Evolutionary conservation across 2,329 filamentous ascomycete species (phyloP).

Genomic region (Diaporthe ampelina): DNA sequence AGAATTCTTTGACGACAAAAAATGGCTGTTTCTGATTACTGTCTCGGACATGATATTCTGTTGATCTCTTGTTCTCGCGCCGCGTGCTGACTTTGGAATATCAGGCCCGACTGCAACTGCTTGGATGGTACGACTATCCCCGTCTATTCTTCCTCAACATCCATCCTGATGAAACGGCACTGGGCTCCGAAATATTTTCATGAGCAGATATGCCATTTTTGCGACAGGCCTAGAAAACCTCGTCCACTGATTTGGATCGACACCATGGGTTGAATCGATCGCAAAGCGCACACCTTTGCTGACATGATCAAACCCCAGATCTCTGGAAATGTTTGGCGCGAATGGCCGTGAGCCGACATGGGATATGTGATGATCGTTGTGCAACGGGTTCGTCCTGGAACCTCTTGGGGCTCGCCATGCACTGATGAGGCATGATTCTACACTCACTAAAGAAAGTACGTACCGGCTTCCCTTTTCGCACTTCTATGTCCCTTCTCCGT

Average conservation of each 20-base stretch:
- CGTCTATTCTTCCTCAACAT: conserved; percentile 34
- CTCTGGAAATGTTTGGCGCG: background rate
- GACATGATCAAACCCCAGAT: conserved; percentile 22
- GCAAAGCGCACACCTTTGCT: conserved; percentile 8
- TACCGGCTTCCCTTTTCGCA: background rate
- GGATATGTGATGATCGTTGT: background rate
- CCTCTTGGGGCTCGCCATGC: background rate
- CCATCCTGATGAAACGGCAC: conserved; percentile 89
- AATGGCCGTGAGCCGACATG: background rate
- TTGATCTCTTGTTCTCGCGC: conserved; percentile 45
- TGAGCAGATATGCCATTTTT: conserved; percentile 92
- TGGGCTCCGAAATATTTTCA: conserved; percentile 87
- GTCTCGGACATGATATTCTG: background rate
- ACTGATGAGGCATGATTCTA: background rate
- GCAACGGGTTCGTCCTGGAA: background rate
- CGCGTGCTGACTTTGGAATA: conserved; percentile 42
- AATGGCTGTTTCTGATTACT: conserved; percentile 87
- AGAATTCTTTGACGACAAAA: conserved; percentile 82
- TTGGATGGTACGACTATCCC: conserved; percentile 41
- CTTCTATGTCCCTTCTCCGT: conserved; percentile 4
- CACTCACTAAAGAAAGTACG: background rate
- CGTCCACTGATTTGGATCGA: conserved; percentile 82
- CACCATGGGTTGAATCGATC: conserved; percentile 16
- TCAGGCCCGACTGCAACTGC: conserved; percentile 36
- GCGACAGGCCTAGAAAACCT: conserved; percentile 99